A percentile compares a stretch with the other conserved stretches of the same genome.
These are phyloP conservation scores for Saccharomycopsis fodiens DNA, from an alignment of 805 yeast genomes.

Conservation along the genomic window DNA sequence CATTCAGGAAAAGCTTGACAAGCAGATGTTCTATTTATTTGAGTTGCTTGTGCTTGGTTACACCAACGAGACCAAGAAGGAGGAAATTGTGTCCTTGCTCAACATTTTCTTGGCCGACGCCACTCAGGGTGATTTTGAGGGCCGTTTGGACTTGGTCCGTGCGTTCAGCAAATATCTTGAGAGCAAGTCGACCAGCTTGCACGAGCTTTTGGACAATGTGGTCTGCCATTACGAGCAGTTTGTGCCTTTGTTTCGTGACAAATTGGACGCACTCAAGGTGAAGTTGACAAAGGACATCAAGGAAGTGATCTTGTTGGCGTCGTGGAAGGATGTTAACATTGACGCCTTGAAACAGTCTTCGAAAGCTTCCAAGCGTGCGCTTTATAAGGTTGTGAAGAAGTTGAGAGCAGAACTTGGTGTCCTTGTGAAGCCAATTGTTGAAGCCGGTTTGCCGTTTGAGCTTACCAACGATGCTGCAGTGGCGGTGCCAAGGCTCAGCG, in stretches of 20 bases:
- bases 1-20: conserved; percentile 46
- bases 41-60: conserved; percentile 61
- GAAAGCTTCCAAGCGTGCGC: conserved; percentile 72
- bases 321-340: conserved; percentile 95
- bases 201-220: conserved; percentile 42
- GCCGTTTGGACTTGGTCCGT: conserved; percentile 50
- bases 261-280: conserved; percentile 40
- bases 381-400: conserved; percentile 78
- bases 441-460: conserved; percentile 41
- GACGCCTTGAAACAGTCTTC: conserved; percentile 94
- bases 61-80: conserved; percentile 30
- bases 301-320: conserved; percentile 82
- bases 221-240: conserved; percentile 65
- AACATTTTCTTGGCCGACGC: conserved; percentile 71
- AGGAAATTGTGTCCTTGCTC: conserved; percentile 44
- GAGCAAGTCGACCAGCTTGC: conserved; percentile 25
- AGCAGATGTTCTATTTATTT: conserved; percentile 89
- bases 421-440: conserved; percentile 48
- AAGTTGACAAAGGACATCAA: conserved; percentile 67
- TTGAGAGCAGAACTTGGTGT: conserved; percentile 57
- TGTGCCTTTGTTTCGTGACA: conserved; percentile 37
- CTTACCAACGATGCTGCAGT: conserved; percentile 14
- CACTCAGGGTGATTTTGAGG: conserved; percentile 62
- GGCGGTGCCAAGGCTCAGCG: conserved; percentile 13
- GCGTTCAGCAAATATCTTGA: conserved; percentile 57